These are phyloP conservation scores for Zymoseptoria pseudotritici DNA, from an alignment of 2,329 filamentous ascomycete species.

Conservation along the genomic window DNA sequence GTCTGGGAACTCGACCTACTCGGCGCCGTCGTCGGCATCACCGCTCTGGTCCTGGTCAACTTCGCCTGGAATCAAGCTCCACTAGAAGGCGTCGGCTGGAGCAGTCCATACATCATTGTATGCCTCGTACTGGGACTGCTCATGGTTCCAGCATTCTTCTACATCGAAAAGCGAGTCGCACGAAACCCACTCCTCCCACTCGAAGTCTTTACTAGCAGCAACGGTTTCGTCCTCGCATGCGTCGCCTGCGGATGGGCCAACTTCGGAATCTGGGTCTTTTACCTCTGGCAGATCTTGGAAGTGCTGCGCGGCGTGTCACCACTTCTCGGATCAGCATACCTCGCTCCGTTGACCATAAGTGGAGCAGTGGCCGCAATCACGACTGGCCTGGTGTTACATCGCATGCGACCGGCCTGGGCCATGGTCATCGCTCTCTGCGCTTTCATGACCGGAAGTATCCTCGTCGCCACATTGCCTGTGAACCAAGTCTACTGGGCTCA, in stretches of 20 bases:
- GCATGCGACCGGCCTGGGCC: conserved; percentile 25
- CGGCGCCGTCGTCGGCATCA: conserved; percentile 22
- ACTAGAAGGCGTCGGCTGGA: conserved; percentile 25
- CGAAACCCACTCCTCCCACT: conserved; percentile 20
- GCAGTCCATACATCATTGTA: conserved; percentile 20
- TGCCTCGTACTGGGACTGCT: conserved; percentile 21
- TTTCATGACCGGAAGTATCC: conserved; percentile 36
- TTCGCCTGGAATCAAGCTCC: conserved; percentile 28
- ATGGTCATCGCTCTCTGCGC: conserved; percentile 34
- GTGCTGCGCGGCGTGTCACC: conserved; percentile 36
- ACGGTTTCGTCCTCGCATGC: conserved; percentile 24
- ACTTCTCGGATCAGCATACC: conserved; percentile 40
- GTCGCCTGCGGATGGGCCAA: conserved; percentile 23
- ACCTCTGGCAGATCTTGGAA: conserved; percentile 43
- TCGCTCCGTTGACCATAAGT: conserved; percentile 39
- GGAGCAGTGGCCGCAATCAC: conserved; percentile 42
- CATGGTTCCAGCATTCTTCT: conserved; percentile 22
- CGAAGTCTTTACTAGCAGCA: conserved; percentile 21
- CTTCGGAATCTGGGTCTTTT: conserved; percentile 26
- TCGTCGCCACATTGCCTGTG: conserved; percentile 42
- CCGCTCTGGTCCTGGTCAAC: conserved; percentile 25
- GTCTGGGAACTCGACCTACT: conserved; percentile 19
- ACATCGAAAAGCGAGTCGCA: conserved; percentile 19
- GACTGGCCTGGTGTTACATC: conserved; percentile 23
- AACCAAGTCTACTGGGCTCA: conserved; percentile 58